phyloP scores from a whole-genome alignment of 2,329 filamentous ascomycete genomes.

The Penicillium sp. region DNA sequence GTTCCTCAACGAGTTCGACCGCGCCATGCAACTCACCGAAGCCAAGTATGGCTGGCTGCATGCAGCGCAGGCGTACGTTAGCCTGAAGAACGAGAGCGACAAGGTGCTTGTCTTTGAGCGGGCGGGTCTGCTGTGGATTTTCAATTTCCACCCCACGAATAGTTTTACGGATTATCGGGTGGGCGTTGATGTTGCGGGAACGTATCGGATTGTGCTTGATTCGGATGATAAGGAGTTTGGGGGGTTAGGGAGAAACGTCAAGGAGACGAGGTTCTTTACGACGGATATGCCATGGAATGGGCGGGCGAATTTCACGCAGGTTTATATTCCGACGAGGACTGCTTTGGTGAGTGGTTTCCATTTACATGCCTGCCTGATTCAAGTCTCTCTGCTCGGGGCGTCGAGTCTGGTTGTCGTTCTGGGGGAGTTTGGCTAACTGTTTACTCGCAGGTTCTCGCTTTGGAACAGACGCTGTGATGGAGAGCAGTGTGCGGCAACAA shows the following conservation, averaged over 20 bases:
- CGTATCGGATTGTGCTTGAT: conserved; percentile 83
- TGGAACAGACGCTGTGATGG: conserved; percentile 47
- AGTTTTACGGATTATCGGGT: conserved; percentile 93
- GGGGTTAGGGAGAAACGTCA: conserved; percentile 74
- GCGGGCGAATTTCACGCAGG: conserved; percentile 84
- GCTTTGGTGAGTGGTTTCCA: conserved; percentile 65
- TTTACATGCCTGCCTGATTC: background rate
- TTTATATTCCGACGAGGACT: conserved; percentile 83
- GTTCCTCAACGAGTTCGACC: conserved; percentile 92
- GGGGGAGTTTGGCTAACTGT: background rate
- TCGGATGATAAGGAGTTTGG: conserved; percentile 77
- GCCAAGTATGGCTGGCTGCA: conserved; percentile 90
- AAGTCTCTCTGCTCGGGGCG: too few species aligned
- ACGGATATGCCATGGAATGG: conserved; percentile 88
- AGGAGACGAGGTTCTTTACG: conserved; percentile 87
- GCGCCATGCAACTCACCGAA: conserved; percentile 84
- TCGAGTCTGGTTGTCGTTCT: background rate
- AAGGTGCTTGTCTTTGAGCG: conserved; percentile 97
- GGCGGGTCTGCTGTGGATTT: conserved; percentile 85
- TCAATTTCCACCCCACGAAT: conserved; percentile 87
- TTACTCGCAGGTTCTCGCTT: conserved; percentile 51
- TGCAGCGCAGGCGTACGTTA: conserved; percentile 83
- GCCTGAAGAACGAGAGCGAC: conserved; percentile 88
- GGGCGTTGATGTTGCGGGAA: conserved; percentile 80
- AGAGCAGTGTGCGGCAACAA: background rate